A percentile compares a stretch with the other conserved stretches of the same genome.
These are phyloP conservation scores for Debaryomyces fabryi DNA, from an alignment of 1,139 yeast species.

Conservation along the genomic window DNA sequence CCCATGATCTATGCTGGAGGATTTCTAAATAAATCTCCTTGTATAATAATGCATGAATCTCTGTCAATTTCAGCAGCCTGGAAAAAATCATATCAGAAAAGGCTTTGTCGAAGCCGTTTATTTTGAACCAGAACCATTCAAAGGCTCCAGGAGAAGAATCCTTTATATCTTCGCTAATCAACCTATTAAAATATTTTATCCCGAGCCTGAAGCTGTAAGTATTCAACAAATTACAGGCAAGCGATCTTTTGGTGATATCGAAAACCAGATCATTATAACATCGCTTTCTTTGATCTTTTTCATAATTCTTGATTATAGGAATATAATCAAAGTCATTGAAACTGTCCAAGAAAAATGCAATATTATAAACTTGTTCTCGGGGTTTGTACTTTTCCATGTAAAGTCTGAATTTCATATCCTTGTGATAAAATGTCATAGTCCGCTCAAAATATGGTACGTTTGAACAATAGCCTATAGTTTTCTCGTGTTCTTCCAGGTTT, in stretches of 20 bases:
- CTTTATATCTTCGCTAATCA: slow-evolving; percentile 2
- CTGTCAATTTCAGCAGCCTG: slow-evolving; percentile 16
- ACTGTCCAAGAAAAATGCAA: slow-evolving; percentile 13
- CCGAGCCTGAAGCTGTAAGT: slow-evolving; percentile 22
- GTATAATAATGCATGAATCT: slow-evolving; percentile 16
- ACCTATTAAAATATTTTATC: slow-evolving; percentile 10
- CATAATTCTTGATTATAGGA: slow-evolving; percentile 18
- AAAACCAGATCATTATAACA: background rate
- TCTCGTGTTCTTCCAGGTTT: slow-evolving; percentile 2
- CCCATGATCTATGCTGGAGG: slow-evolving; percentile 9
- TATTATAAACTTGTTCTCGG: slow-evolving; percentile 10
- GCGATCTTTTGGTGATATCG: slow-evolving; percentile 7
- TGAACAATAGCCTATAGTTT: slow-evolving; percentile 6
- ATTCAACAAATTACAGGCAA: slow-evolving; percentile 15
- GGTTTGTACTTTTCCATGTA: slow-evolving; percentile 13
- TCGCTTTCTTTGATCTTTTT: background rate
- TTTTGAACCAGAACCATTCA: slow-evolving; percentile 31
- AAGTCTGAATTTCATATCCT: slow-evolving; percentile 12
- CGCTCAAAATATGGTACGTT: slow-evolving; percentile 3
- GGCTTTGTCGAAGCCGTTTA: slow-evolving; percentile 27
- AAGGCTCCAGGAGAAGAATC: slow-evolving; percentile 6
- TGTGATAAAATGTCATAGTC: slow-evolving; percentile 14
- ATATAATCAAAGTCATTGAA: slow-evolving; percentile 21
- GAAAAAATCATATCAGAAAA: slow-evolving; percentile 19
- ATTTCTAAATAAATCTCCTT: slow-evolving; percentile 16